A percentile compares a stretch with the other conserved stretches of the same genome.
Evolutionary conservation across 805 yeast species (phyloP).

Genomic region (Torulaspora delbrueckii): DNA sequence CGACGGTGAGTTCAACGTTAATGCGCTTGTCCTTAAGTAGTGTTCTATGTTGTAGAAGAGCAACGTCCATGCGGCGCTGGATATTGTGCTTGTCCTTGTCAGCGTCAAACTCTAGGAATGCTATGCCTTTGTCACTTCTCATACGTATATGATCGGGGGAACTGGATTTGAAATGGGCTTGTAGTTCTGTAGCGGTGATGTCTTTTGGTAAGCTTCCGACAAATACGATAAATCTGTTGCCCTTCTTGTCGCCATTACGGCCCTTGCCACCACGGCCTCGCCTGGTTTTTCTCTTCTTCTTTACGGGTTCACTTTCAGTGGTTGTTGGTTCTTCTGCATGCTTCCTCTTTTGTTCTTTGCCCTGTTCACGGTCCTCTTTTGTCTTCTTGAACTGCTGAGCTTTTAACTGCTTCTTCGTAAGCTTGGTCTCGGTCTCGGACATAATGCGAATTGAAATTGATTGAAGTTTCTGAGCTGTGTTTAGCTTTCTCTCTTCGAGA

Average conservation of each 20-base stretch:
- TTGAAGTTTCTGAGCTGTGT: not conserved
- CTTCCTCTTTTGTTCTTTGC: slow-evolving; percentile 23
- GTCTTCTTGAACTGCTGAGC: slow-evolving; percentile 34
- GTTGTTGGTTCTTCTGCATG: slow-evolving; percentile 26
- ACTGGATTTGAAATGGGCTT: slow-evolving; percentile 65
- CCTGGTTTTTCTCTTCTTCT: slow-evolving; percentile 70
- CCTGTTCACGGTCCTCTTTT: slow-evolving; percentile 29
- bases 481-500: not conserved
- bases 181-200: slow-evolving; percentile 54
- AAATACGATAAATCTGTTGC: slow-evolving; percentile 72
- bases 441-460: not conserved
- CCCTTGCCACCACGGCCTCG: slow-evolving; percentile 72
- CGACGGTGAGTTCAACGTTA: slow-evolving; percentile 94
- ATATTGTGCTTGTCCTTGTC: slow-evolving; percentile 46
- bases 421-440: slow-evolving; percentile 26
- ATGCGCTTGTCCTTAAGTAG: slow-evolving; percentile 65
- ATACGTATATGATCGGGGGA: slow-evolving; percentile 73
- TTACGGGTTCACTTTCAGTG: slow-evolving; percentile 35
- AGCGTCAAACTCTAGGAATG: slow-evolving; percentile 77
- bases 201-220: slow-evolving; percentile 87
- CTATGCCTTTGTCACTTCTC: slow-evolving; percentile 84
- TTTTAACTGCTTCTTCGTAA: slow-evolving; percentile 36
- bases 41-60: slow-evolving; percentile 79
- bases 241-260: slow-evolving; percentile 38
- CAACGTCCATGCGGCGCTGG: slow-evolving; percentile 75